Evolutionary conservation across 768 basidiomycete species (phyloP).

Genomic region (Dentipellis fragilis): DNA sequence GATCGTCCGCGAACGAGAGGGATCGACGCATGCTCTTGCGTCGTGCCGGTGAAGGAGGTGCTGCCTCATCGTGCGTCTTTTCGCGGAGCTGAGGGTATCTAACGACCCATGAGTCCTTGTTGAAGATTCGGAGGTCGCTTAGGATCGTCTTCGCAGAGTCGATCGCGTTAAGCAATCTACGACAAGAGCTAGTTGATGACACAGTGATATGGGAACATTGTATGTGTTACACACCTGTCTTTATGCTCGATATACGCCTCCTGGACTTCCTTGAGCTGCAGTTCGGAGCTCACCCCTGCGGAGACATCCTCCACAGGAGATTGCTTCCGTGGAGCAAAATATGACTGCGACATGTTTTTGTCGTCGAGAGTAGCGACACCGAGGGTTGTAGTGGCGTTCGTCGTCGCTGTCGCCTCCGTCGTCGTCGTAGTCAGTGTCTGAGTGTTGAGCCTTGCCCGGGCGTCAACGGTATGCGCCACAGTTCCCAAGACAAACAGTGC

Average conservation of each 20-base stretch:
- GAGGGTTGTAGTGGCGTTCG: background rate
- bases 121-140: slow-evolving; percentile 65
- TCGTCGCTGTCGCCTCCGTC: background rate
- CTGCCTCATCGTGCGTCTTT: slow-evolving; percentile 21
- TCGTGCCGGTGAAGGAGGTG: slow-evolving; percentile 21
- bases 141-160: slow-evolving; percentile 62
- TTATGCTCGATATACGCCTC: slow-evolving; percentile 9
- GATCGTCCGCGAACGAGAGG: slow-evolving; percentile 81
- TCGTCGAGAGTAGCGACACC: background rate
- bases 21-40: slow-evolving; percentile 49
- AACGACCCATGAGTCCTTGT: slow-evolving; percentile 79
- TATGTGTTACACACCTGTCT: slow-evolving; percentile 6
- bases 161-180: slow-evolving; percentile 69
- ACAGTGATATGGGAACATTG: background rate
- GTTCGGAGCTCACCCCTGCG: background rate
- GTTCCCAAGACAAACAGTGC: background rate
- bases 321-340: background rate
- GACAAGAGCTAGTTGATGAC: background rate
- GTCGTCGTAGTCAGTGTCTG: background rate
- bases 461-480: background rate
- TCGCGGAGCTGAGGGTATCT: slow-evolving; percentile 74
- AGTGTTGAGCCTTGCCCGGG: background rate
- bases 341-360: slow-evolving; percentile 2
- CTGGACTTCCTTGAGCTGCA: slow-evolving; percentile 2
- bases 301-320: background rate